Evolutionary conservation across 306 rosid genomes (phyloP).

Genomic region (Dicorynia guianensis): DNA sequence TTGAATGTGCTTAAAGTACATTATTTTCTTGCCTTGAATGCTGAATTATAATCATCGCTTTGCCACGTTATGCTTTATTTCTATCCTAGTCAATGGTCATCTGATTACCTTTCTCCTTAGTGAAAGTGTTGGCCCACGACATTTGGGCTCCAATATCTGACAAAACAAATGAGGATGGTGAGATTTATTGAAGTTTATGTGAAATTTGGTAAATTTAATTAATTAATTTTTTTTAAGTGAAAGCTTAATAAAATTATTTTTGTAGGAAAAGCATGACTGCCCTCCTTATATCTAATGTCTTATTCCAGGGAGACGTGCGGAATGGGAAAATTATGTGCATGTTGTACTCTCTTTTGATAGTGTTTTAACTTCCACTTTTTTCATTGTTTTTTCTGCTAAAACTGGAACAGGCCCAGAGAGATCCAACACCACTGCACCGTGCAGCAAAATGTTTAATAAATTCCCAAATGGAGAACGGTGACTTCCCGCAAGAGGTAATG

Average conservation of each 20-base stretch:
- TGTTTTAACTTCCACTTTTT: background rate
- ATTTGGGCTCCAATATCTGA: no score
- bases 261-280: no score
- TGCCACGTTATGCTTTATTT: background rate
- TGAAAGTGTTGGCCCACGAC: no score
- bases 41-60: background rate
- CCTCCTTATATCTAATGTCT: no score
- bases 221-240: no score
- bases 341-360: background rate
- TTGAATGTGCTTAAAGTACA: no score
- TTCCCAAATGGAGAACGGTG: slow-evolving; percentile 86
- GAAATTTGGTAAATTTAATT: no score
- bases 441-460: slow-evolving; percentile 78
- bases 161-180: no score
- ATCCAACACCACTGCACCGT: slow-evolving; percentile 72
- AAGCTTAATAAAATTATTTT: no score
- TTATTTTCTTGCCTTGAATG: no score
- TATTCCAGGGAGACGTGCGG: background rate
- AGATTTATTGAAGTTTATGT: no score
- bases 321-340: background rate
- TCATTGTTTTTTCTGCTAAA: background rate
- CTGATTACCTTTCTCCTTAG: no score
- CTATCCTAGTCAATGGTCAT: background rate
- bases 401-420: slow-evolving; percentile 71
- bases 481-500: slow-evolving; percentile 88